phyloP scores from a whole-genome alignment of 1,284 basidiomycete species.

The Pseudozyma hubeiensis region DNA sequence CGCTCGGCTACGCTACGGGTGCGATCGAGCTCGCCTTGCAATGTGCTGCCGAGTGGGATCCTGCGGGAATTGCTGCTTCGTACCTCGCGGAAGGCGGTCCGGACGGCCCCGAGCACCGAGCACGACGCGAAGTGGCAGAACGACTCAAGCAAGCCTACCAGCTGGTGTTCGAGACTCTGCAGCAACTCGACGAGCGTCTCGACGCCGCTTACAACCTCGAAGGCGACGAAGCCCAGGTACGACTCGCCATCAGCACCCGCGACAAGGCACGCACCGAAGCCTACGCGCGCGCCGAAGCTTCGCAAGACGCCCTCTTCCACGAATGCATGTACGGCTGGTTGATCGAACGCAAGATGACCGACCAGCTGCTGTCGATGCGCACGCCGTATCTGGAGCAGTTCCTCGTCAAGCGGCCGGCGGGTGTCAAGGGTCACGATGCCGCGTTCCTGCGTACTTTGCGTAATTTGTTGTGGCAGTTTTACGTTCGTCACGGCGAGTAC shows the following conservation, averaged over 20 bases:
- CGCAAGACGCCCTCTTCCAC: conserved; percentile 92
- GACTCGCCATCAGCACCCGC: conserved; percentile 35
- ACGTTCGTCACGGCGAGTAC: conserved; percentile 76
- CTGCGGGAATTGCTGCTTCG: conserved; percentile 72
- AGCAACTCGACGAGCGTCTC: conserved; percentile 77
- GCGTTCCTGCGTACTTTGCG: conserved; percentile 71
- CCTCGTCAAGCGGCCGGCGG: conserved; percentile 81
- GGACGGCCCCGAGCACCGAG: conserved; percentile 73
- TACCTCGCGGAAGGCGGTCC: conserved; percentile 76
- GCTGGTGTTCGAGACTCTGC: conserved; percentile 76
- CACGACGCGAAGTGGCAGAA: conserved; percentile 74
- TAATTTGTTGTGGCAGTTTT: conserved; percentile 95
- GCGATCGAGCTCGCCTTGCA: conserved; percentile 86
- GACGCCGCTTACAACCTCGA: conserved; percentile 50
- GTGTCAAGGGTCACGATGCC: conserved; percentile 63
- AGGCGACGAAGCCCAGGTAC: conserved; percentile 57
- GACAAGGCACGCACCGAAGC: conserved; percentile 64
- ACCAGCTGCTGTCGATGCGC: conserved; percentile 78
- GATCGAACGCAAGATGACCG: conserved; percentile 80
- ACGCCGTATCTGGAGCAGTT: conserved; percentile 88
- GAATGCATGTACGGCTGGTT: conserved; percentile 95
- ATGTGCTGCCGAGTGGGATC: conserved; percentile 84
- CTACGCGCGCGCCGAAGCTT: conserved; percentile 75
- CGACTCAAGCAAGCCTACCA: conserved; percentile 76
- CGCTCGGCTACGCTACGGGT: conserved; percentile 84